Evolutionary conservation across 768 basidiomycete species (phyloP).

Genomic region (Mycena alexandri): DNA sequence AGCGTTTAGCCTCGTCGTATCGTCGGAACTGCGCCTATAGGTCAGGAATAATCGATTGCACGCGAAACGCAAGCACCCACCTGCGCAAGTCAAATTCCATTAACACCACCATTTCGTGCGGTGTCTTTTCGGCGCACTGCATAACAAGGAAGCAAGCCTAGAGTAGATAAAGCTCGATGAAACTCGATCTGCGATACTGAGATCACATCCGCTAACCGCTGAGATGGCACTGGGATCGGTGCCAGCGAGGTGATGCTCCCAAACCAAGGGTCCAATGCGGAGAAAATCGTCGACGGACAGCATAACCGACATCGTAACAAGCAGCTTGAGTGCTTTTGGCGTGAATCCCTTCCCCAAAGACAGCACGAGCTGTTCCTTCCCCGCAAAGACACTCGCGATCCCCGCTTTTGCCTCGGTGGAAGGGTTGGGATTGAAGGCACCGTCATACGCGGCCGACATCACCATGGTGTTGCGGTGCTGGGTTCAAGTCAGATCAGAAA

Average conservation of each 20-base stretch:
- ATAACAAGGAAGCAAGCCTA: constrained; percentile 76
- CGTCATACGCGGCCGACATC: constrained; percentile 46
- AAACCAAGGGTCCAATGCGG: constrained; percentile 67
- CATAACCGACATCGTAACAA: constrained; percentile 72
- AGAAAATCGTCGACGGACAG: constrained; percentile 63
- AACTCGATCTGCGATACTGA: background rate
- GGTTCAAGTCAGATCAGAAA: no score
- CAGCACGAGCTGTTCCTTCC: constrained; percentile 54
- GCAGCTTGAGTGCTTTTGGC: constrained; percentile 65
- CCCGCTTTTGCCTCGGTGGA: constrained; percentile 42
- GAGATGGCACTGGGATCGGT: constrained; percentile 58
- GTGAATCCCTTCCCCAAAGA: constrained; percentile 61
- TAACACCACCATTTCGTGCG: constrained; percentile 59
- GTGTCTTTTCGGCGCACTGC: constrained; percentile 77
- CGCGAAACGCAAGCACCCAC: constrained; percentile 47
- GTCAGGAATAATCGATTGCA: constrained; percentile 17
- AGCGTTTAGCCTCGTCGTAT: constrained; percentile 62
- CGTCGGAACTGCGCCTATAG: constrained; percentile 58
- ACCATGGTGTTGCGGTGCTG: constrained; percentile 61
- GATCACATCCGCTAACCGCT: constrained; percentile 57
- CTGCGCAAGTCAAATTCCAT: constrained; percentile 70
- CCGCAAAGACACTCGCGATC: constrained; percentile 51
- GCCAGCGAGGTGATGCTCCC: constrained; percentile 64
- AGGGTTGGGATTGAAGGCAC: constrained; percentile 35
- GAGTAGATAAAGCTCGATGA: constrained; percentile 7